These are phyloP conservation scores for Hemisphaericaspora lyxosophila DNA, from an alignment of 1,139 yeast species.

Conservation along the genomic window DNA sequence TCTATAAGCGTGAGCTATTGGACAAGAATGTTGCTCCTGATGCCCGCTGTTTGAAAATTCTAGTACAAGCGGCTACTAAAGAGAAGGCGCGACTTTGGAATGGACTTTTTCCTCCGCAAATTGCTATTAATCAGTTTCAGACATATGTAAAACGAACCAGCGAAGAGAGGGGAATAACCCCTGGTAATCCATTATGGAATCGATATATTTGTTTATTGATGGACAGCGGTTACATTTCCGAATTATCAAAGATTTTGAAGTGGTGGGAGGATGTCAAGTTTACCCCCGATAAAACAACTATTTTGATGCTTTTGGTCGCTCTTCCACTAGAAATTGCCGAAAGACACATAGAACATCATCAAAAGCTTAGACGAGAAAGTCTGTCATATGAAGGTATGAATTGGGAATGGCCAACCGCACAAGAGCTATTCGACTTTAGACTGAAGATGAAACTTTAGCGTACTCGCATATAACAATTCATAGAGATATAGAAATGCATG, in stretches of 20 bases:
- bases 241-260: constrained; percentile 50
- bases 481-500: background rate
- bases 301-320: constrained; percentile 37
- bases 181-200: constrained; percentile 50
- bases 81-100: constrained; percentile 40
- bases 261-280: constrained; percentile 61
- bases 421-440: constrained; percentile 15
- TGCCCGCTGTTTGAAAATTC: constrained; percentile 41
- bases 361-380: constrained; percentile 18
- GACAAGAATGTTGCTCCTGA: constrained; percentile 25
- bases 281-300: constrained; percentile 41
- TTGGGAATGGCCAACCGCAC: constrained; percentile 31
- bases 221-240: constrained; percentile 47
- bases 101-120: constrained; percentile 54
- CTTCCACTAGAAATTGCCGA: constrained; percentile 40
- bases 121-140: constrained; percentile 60
- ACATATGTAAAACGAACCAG: constrained; percentile 27
- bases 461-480: no score
- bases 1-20: constrained; percentile 30
- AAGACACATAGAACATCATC: constrained; percentile 42
- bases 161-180: constrained; percentile 32
- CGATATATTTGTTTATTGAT: constrained; percentile 52
- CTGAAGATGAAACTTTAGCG: no score
- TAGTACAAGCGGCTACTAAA: constrained; percentile 38
- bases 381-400: constrained; percentile 5